Evolutionary conservation across 805 yeast genomes (phyloP).

Genomic region (Nakazawaea ernobii): DNA sequence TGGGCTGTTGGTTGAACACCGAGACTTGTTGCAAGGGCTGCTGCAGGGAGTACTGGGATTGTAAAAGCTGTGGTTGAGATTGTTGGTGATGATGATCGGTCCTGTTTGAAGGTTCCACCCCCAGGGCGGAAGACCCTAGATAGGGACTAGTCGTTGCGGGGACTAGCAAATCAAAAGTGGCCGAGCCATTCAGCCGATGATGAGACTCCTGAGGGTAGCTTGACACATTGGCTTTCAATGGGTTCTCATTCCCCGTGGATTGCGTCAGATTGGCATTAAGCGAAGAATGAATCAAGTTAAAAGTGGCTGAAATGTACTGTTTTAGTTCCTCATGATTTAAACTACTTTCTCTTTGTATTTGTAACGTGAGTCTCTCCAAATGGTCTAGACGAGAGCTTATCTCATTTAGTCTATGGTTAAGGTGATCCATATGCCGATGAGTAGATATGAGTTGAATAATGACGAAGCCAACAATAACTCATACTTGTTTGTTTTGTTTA

Average conservation of each 20-base stretch:
- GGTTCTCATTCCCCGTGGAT: neutral
- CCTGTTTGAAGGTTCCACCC: neutral
- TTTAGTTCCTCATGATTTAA: slow-evolving; percentile 9
- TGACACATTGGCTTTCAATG: no score
- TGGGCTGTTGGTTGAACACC: no score
- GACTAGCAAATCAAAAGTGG: neutral
- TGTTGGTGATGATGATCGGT: neutral
- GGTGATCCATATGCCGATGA: slow-evolving; percentile 2
- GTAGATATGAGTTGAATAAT: neutral
- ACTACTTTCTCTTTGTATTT: slow-evolving; percentile 1
- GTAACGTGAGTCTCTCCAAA: slow-evolving; percentile 5
- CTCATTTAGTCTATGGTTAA: slow-evolving; percentile 8
- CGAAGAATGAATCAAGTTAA: slow-evolving; percentile 8
- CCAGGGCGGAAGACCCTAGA: neutral
- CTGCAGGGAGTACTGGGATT: neutral
- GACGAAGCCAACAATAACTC: no score
- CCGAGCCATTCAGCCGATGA: neutral
- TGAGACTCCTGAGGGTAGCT: neutral
- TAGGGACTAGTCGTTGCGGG: neutral
- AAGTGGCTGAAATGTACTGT: slow-evolving; percentile 7
- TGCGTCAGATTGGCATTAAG: neutral
- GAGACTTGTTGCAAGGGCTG: no score
- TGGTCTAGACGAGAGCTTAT: slow-evolving; percentile 8
- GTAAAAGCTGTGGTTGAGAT: neutral
- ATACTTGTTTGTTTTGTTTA: neutral